Percentiles rank a stretch among this genome's conserved stretches.
Evolutionary conservation across 2,329 filamentous ascomycete species (phyloP).

Genomic region (Cercospora sp.): DNA sequence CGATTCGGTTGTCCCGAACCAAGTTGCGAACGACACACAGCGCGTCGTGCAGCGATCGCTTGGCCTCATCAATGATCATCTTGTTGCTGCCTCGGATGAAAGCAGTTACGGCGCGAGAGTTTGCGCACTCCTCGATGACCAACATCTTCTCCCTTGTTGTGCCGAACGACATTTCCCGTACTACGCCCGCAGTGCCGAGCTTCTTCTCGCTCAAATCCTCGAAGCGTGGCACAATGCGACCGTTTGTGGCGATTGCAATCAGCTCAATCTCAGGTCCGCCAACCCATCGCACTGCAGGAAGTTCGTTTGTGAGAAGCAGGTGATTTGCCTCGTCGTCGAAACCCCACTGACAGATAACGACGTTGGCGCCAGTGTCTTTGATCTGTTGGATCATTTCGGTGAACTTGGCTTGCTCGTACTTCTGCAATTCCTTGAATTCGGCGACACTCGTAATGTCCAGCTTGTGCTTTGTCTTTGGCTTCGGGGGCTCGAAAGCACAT

Average conservation of each 20-base stretch:
- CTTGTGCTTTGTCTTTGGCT: constrained; percentile 99
- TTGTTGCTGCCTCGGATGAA: constrained; percentile 99
- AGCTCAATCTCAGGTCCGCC: constrained; percentile 97
- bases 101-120: constrained; percentile 91
- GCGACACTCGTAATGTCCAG: constrained; percentile 95
- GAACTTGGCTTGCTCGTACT: constrained; percentile 94
- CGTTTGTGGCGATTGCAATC: constrained; percentile 97
- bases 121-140: constrained; percentile 98
- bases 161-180: constrained; percentile 93
- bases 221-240: constrained; percentile 94
- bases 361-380: constrained; percentile 94
- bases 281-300: constrained; percentile 96
- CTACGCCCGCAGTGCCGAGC: constrained; percentile 83
- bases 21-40: constrained; percentile 97
- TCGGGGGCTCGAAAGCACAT: constrained; percentile 96
- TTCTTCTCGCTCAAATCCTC: constrained; percentile 91
- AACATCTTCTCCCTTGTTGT: constrained; percentile 99
- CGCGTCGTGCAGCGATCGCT: constrained; percentile 94
- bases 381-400: constrained; percentile 98
- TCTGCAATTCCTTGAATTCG: constrained; percentile 97
- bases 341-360: constrained; percentile 98
- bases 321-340: constrained; percentile 99
- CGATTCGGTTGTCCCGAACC: constrained; percentile 92
- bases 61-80: constrained; percentile 99
- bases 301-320: constrained; percentile 88